Evolutionary conservation across 306 rosid genomes (phyloP).

Genomic region (Ammopiptanthus mongolicus): DNA sequence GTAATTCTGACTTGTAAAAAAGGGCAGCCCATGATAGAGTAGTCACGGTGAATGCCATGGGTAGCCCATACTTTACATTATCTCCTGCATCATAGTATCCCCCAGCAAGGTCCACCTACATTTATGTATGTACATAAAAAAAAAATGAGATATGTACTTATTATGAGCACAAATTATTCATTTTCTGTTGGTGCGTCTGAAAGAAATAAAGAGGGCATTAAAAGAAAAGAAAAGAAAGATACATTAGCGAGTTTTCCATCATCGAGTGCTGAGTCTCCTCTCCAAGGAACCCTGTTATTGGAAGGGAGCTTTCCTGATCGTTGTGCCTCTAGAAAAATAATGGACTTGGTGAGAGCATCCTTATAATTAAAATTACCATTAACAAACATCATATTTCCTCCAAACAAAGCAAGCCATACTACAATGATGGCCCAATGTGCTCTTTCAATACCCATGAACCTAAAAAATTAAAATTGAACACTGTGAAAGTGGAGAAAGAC

Average conservation of each 20-base stretch:
- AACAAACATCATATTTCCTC: constrained; percentile 34
- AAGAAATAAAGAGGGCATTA: background rate
- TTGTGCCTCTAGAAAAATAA: constrained; percentile 88
- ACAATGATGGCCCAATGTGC: constrained; percentile 36
- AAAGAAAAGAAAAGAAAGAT: background rate
- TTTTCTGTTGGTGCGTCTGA: background rate
- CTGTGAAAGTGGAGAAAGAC: background rate
- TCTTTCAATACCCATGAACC: constrained; percentile 30
- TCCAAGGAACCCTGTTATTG: constrained; percentile 61
- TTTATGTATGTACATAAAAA: background rate
- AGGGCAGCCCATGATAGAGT: constrained; percentile 79
- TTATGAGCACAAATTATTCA: background rate
- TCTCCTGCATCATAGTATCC: constrained; percentile 99
- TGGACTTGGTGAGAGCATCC: constrained; percentile 80
- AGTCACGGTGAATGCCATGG: constrained; percentile 91
- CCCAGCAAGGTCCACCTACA: constrained; percentile 72
- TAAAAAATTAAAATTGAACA: background rate
- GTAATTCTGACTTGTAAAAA: constrained; percentile 41
- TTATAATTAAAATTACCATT: constrained; percentile 48
- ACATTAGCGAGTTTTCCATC: constrained; percentile 69
- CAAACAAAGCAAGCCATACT: constrained; percentile 49
- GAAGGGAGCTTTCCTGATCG: constrained; percentile 94
- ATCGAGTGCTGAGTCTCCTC: constrained; percentile 83
- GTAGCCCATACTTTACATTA: constrained; percentile 86
- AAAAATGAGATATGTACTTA: background rate